Evolutionary conservation across 2,329 filamentous ascomycete species (phyloP), one percentile per base, ranked within the genome.

Genomic region (Diaporthe citrichinensis): DNA sequence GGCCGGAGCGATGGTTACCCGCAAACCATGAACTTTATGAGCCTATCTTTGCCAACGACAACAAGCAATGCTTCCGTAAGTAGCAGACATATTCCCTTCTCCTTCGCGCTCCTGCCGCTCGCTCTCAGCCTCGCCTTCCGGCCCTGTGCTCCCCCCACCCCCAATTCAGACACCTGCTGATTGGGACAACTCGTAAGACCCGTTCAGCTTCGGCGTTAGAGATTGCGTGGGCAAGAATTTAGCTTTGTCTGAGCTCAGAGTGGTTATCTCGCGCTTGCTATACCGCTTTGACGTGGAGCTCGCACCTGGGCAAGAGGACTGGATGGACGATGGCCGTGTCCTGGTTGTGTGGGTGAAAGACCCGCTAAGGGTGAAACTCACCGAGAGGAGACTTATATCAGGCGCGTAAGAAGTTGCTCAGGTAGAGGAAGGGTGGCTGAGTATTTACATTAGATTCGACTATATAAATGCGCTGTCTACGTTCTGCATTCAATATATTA

Each of bases 161-260:
- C 23, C n/a, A 6, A 28, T 2, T 36, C 20, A 12, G n/a, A 15
- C 25, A 34, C 5, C 8, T n/a, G 46, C 62, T 68, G 4, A 68
- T 46, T 20, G 2, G 12, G 7, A 17, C 3, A 53, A 53, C 7
- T 23, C 14, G 23, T 34, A 10, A 68, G 62, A 98, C 25, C 78
- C 78, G 3, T 80, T 80, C 76, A 76, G 73, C 69, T 71, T 71
- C n/a, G 78, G 78, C 36, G 53, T 74, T 10, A 73, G 78, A 2
- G 78, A 77, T 53, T 80, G 78, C 44, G 62, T 78, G 9, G 78
- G 78, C 34, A 79, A 79, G 75, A 78, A 78, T 57, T 69, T 81
- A 3, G 84, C 84, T 0, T 81, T 81, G 53, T 78, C 84, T 20
- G 83, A 86, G 77, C 82, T 85, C 78, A 79, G 81, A 2, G 74